Evolutionary conservation across 306 rosid genomes (phyloP).

Genomic region (Ziziphus jujuba): DNA sequence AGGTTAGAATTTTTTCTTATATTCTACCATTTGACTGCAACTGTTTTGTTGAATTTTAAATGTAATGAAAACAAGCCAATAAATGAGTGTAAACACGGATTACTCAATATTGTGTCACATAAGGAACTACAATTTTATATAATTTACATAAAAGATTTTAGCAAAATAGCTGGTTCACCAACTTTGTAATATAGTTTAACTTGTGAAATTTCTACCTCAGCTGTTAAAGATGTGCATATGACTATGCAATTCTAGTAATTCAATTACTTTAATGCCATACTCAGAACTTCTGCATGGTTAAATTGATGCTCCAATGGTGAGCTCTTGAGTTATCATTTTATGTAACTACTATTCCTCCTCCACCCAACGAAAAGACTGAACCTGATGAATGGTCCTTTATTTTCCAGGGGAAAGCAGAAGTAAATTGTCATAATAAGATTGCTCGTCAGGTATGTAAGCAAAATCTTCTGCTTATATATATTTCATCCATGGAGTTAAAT

Average conservation of each 20-base stretch:
- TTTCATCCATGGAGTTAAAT: constrained; percentile 6
- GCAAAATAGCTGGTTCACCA: not conserved
- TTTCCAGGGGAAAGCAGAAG: constrained; percentile 53
- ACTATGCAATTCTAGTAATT: not conserved
- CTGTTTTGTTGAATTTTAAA: no score
- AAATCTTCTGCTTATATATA: constrained; percentile 7
- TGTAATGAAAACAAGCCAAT: not conserved
- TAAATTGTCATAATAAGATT: constrained; percentile 30
- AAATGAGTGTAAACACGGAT: not conserved
- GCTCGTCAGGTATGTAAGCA: constrained; percentile 38
- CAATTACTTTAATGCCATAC: no score
- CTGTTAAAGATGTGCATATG: not conserved
- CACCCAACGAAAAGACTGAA: no score
- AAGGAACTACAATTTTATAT: not conserved
- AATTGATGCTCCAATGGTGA: no score
- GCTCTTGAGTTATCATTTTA: no score
- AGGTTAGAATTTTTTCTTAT: constrained; percentile 36
- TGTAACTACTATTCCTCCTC: no score
- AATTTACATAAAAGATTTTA: not conserved
- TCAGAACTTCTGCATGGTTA: no score
- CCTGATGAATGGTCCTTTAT: not conserved
- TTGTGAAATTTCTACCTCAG: not conserved
- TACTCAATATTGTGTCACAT: not conserved
- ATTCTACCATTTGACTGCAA: not conserved
- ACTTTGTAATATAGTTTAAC: not conserved